These are phyloP conservation scores for Penicillium sp. DNA, from an alignment of 2,329 filamentous ascomycete species.

Conservation along the genomic window DNA sequence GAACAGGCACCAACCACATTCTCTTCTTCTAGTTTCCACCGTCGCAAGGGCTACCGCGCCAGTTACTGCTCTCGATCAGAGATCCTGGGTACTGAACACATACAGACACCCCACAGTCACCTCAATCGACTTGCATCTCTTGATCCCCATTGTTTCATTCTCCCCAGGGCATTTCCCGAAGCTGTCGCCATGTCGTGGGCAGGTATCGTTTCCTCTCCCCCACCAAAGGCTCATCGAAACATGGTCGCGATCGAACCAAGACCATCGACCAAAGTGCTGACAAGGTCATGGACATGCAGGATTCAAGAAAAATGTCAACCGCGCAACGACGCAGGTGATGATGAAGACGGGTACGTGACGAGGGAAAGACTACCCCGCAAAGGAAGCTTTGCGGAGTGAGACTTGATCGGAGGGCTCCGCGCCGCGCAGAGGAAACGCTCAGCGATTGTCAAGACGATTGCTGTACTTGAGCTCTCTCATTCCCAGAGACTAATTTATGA, in stretches of 20 bases:
- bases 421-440: neutral
- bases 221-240: no score
- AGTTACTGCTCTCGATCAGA: no score
- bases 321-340: constrained; percentile 99
- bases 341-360: constrained; percentile 80
- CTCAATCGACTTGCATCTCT: no score
- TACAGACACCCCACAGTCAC: neutral
- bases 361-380: constrained; percentile 14
- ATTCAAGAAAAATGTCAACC: constrained; percentile 96
- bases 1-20: neutral
- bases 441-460: neutral
- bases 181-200: constrained; percentile 62
- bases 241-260: no score
- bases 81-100: no score
- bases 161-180: neutral
- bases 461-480: no score
- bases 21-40: neutral
- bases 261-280: no score
- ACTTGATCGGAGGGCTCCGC: no score
- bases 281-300: constrained; percentile 40
- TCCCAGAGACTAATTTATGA: no score
- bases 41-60: neutral
- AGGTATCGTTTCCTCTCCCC: constrained; percentile 42
- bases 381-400: neutral
- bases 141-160: no score